Percentiles rank a stretch among this genome's conserved stretches.
Evolutionary conservation across 202 grass and related monocot genomes (phyloP).

Genomic region (Schoenoplectus triqueter): DNA sequence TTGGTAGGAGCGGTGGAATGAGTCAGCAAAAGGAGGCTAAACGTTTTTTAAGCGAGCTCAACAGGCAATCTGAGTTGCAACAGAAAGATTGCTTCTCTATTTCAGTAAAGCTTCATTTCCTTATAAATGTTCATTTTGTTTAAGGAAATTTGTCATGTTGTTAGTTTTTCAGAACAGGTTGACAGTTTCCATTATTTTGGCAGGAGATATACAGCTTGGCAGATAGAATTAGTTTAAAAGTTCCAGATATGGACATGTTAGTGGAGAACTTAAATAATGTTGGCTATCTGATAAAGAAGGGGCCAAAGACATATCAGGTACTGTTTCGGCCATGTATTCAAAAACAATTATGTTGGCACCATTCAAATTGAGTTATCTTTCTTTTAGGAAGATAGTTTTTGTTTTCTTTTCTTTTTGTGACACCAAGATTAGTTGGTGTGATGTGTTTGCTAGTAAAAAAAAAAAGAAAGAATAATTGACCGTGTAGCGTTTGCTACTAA

Average conservation of each 20-base stretch:
- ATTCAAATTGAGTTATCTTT: slow-evolving; percentile 18
- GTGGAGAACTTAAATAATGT: slow-evolving; percentile 62
- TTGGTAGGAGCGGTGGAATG: slow-evolving; percentile 84
- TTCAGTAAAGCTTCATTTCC: slow-evolving; percentile 47
- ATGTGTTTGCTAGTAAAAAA: not conserved
- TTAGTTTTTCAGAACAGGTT: slow-evolving; percentile 1
- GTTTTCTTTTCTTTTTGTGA: not conserved
- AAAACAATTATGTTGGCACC: slow-evolving; percentile 1
- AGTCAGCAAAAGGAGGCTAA: slow-evolving; percentile 66
- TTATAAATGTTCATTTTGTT: slow-evolving; percentile 13
- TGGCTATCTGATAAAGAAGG: slow-evolving; percentile 56
- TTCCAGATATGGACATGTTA: slow-evolving; percentile 55
- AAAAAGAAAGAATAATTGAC: not conserved
- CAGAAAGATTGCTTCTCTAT: slow-evolving; percentile 69
- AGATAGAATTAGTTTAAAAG: slow-evolving; percentile 67
- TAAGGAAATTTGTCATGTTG: not conserved
- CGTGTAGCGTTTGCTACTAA: not conserved
- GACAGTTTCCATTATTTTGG: slow-evolving; percentile 29
- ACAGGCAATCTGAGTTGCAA: slow-evolving; percentile 69
- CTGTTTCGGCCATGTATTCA: slow-evolving; percentile 7
- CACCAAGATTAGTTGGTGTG: not conserved
- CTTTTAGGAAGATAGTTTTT: not conserved
- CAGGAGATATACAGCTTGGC: slow-evolving; percentile 75
- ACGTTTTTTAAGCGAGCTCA: slow-evolving; percentile 58
- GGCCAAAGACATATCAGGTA: slow-evolving; percentile 78